Conservation (phyloP, 2,329 filamentous ascomycete genomes). For the Cadophora luteo-olivacea region DNA sequence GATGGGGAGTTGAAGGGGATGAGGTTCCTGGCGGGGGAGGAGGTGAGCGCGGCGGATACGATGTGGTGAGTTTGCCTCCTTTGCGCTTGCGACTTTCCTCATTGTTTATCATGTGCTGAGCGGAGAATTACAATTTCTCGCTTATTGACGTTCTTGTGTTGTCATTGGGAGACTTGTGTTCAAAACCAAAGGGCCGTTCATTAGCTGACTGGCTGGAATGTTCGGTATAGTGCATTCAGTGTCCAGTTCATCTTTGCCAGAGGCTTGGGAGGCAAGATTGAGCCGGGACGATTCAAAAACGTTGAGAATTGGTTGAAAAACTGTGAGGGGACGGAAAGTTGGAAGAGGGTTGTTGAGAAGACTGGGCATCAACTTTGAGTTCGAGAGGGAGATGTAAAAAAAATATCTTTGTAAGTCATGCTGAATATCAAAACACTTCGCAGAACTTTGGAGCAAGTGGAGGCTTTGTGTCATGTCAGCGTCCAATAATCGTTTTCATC, state of each 20-base stretch:
- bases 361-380: constrained; percentile 33
- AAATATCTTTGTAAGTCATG: too few relatives aligned
- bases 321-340: constrained; percentile 28
- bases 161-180: too few relatives aligned
- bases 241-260: constrained; percentile 30
- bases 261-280: constrained; percentile 18
- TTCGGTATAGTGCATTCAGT: neutral
- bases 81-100: too few relatives aligned
- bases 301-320: constrained; percentile 25
- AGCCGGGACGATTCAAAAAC: constrained; percentile 21
- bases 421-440: too few relatives aligned
- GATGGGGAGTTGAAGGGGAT: constrained; percentile 49
- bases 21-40: constrained; percentile 45
- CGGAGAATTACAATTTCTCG: too few relatives aligned
- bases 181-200: too few relatives aligned
- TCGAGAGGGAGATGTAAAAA: neutral
- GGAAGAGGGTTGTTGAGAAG: constrained; percentile 29
- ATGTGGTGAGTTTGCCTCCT: constrained; percentile 10
- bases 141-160: neutral
- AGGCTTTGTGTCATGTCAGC: neutral
- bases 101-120: too few relatives aligned
- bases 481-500: neutral
- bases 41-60: constrained; percentile 9
- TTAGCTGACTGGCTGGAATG: neutral
- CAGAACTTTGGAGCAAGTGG: neutral